Percentiles rank a stretch among this genome's conserved stretches.
Evolutionary conservation across 2,329 filamentous ascomycete species (phyloP).

Genomic region (Fusarium oxysporum): DNA sequence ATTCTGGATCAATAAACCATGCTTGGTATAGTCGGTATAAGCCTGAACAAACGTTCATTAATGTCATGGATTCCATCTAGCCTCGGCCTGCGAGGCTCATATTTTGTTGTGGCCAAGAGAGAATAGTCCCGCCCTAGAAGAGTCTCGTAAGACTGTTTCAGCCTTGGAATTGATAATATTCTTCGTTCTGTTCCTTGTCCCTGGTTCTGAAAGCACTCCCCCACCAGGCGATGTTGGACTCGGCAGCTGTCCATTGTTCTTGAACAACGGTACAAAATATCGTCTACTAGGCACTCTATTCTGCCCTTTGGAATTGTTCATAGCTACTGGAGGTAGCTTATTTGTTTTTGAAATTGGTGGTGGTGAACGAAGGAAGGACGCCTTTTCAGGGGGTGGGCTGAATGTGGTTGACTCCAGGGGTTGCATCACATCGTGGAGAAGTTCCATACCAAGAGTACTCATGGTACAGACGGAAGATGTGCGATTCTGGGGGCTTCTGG

Average conservation of each 20-base stretch:
- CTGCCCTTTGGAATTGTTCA: background rate
- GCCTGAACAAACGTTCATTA: background rate
- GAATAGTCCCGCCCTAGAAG: constrained; percentile 19
- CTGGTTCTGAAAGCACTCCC: background rate
- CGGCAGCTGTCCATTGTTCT: constrained; percentile 20
- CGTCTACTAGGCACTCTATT: constrained; percentile 10
- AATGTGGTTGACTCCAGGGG: constrained; percentile 16
- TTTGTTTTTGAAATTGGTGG: background rate
- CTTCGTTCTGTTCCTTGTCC: background rate
- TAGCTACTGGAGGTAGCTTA: background rate
- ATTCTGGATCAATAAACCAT: background rate
- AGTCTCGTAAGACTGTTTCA: constrained; percentile 25
- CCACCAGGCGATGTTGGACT: constrained; percentile 29
- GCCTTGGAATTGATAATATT: background rate
- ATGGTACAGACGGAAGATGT: constrained; percentile 32
- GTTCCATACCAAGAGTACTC: constrained; percentile 40
- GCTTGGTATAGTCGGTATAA: background rate
- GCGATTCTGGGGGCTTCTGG: background rate
- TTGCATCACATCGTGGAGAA: constrained; percentile 39
- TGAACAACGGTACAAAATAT: constrained; percentile 40
- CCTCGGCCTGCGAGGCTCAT: constrained; percentile 1
- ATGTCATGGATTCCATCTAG: background rate
- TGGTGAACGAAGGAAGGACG: background rate
- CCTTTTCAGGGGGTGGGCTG: background rate
- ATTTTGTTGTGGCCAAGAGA: constrained; percentile 34